Base-by-base conservation (phyloP, 257 asterid species). In the Gentiana dahurica region DNA sequence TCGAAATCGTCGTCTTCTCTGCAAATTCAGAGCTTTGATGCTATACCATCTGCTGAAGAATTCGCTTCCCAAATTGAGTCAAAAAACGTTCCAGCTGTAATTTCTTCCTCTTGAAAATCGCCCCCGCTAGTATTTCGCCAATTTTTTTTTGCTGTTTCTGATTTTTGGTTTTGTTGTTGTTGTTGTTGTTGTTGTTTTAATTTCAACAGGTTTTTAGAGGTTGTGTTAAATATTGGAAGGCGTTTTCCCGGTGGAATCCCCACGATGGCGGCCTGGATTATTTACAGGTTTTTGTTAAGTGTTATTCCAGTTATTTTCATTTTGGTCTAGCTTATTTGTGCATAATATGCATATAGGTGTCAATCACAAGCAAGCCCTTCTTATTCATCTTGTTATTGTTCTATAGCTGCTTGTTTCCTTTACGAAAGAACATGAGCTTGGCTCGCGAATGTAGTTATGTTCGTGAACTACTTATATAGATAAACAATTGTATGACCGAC, bases 241-340 rank as follows among this genome's bases (percentile, higher is more conserved):
- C 96, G 53, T 77, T 80, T 76, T 68, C 85, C 4, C 81, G 70
- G 49, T 92, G 97, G 97, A 79, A 84, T 41, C 86, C 82, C 15
- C 61, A 68, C 6, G 74, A 79, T 75, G 97, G 92, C 53, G 96
- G 99, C 62, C 84, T 92, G 57, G 81, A 81, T 50, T 88, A 88
- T 75, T 74, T 92, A 83, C 87, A 77, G 92, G 95, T 83, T 35
- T 58, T 58, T 24, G 55, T 43, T 35, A 35, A 38, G 60, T 69
- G 55, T 9, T 54, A 54, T 13, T 8, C 4, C 13, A 8, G 60
- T 5, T 43, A n/a, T 41, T 48, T 37, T 6, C 6, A 45, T 34
- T 36, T 10, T 11, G 13, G 34, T 1, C 36, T 3, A 33, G 41
- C 32, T 2, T 1, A 52, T 9, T 33, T 12, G 5, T 33, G 24